Evolutionary conservation across 208 protist genomes (phyloP).

Genomic region (Wallacemonas sp.): DNA sequence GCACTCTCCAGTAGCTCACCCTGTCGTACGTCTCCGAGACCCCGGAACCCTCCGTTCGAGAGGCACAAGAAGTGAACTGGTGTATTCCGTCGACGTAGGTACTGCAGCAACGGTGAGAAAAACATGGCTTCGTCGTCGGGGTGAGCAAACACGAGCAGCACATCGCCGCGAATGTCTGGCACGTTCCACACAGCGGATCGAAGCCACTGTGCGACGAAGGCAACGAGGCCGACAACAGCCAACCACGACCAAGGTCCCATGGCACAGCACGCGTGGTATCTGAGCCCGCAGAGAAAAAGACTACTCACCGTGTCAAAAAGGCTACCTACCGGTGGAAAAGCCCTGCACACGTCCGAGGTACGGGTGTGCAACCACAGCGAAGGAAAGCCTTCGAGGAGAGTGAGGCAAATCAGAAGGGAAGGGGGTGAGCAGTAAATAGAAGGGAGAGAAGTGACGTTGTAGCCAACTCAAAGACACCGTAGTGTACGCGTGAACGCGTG

Average conservation of each 20-base stretch:
- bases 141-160: constrained; percentile 90
- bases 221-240: constrained; percentile 15
- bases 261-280: not conserved
- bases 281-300: not conserved
- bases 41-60: constrained; percentile 89
- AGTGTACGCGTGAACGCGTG: too few species aligned
- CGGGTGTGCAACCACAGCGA: too few species aligned
- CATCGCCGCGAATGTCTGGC: constrained; percentile 59
- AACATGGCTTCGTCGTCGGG: constrained; percentile 94
- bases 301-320: not conserved
- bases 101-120: constrained; percentile 73
- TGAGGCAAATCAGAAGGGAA: too few species aligned
- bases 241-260: not conserved
- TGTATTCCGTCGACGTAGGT: constrained; percentile 34
- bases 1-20: constrained; percentile 89
- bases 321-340: not conserved
- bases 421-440: too few species aligned
- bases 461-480: too few species aligned
- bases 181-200: constrained; percentile 14
- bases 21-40: constrained; percentile 71
- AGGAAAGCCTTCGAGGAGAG: too few species aligned
- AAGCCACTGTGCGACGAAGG: constrained; percentile 51
- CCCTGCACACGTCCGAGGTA: too few species aligned
- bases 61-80: constrained; percentile 91
- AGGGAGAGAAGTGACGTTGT: too few species aligned